These are phyloP conservation scores for Arabis hirsuta DNA, from an alignment of 345 rosid genomes.

Conservation along the genomic window DNA sequence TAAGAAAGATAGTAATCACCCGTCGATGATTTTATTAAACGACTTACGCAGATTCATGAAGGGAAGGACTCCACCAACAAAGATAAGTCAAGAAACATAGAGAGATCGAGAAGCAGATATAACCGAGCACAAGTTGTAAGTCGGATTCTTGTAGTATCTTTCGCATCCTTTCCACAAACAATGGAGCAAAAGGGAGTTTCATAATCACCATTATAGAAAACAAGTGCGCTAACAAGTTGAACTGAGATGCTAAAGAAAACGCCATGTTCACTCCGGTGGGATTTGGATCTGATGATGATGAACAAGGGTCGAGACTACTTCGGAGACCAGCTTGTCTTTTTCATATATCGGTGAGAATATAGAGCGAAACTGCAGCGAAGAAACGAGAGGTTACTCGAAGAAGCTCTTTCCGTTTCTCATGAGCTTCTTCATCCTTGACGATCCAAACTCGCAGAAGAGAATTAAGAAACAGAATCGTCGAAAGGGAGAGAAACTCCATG, in stretches of 20 bases:
- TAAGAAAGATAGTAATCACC: too few species aligned
- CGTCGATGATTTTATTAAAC: too few species aligned
- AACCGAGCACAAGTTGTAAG: not conserved
- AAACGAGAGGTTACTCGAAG: constrained; percentile 1
- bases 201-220: not conserved
- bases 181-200: not conserved
- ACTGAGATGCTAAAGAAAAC: not conserved
- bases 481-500: not conserved
- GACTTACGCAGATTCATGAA: too few species aligned
- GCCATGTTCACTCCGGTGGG: not conserved
- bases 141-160: not conserved
- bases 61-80: not conserved
- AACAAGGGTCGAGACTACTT: not conserved
- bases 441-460: too few species aligned
- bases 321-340: not conserved
- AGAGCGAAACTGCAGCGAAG: not conserved
- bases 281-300: not conserved
- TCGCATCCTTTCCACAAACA: not conserved
- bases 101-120: not conserved
- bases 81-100: constrained; percentile 12
- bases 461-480: too few species aligned
- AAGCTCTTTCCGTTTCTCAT: not conserved
- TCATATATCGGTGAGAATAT: not conserved
- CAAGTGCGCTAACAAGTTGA: not conserved
- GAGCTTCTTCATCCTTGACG: not conserved